Base-by-base conservation (phyloP, 148 eudicot genomes). In the Dysphania ambrosioides region DNA sequence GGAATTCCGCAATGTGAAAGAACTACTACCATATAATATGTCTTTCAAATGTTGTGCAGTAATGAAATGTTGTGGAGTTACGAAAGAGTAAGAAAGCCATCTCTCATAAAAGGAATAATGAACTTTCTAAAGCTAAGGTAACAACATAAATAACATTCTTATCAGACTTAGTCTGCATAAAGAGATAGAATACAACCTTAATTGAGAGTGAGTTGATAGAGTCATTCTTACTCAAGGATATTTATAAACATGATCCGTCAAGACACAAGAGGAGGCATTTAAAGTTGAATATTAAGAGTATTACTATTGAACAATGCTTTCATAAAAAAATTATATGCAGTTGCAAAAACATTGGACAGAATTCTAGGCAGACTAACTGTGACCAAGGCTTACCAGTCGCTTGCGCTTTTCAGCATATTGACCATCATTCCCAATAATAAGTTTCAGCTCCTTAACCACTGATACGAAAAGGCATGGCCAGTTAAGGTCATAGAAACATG, bases 391-490 rank as follows among this genome's bases (percentile, higher is more conserved):
- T 79, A 86, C 89, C 82, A 72, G 6, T 78, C 82, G 85, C 41
- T 75, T 82, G 68, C 83, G 73, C 78, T 57, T 84, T 64, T 76
- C 80, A 53, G 66, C 69, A 76, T 80, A 80, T 49, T 77, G 75
- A 42, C 69, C 82, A 21, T 66, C 77, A 3, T 15, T 69, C 23
- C 83, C 87, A 40, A 68, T 64, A 36, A 67, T 70, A 68, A 86
- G 72, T 68, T 82, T 84, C 53, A 84, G 82, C 72, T 78, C 51
- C 61, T 62, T 78, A 13, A 83, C 53, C 23, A 84, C 88, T 85
- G 79, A 57, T 26, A 78, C 77, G 26, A 57, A 69, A 72, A 73
- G 4, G 72, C 29, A 76, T 72, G 21, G 21, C 53, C 53, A 16
- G 53, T 35, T 24, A 16, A 40, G 40, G 42, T 60, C 58, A 38